These are phyloP conservation scores for Liriodendron chinense DNA, from an alignment of 164 flowering plant genomes.

Conservation along the genomic window DNA sequence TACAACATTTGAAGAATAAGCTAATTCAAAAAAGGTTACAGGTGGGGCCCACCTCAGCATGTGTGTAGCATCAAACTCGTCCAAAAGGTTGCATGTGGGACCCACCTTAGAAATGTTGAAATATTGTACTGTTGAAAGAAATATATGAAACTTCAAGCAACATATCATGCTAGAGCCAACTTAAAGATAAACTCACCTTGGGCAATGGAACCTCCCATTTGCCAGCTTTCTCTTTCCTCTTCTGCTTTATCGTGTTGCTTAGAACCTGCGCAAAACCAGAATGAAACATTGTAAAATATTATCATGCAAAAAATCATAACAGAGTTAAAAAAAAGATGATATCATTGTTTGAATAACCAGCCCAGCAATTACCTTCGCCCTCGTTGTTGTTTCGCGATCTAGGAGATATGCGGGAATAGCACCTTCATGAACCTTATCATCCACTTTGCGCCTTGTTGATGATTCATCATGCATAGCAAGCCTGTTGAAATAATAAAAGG, in stretches of 20 bases:
- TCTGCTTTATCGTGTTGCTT: slow-evolving; percentile 95
- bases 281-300: neutral
- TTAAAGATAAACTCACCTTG: slow-evolving; percentile 46
- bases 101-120: too few species aligned
- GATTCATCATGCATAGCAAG: slow-evolving; percentile 92
- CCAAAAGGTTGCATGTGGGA: too few species aligned
- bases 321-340: too few species aligned
- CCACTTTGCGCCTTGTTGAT: slow-evolving; percentile 76
- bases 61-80: too few species aligned
- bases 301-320: neutral
- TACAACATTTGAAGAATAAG: too few species aligned
- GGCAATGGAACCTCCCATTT: slow-evolving; percentile 99
- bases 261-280: slow-evolving; percentile 47
- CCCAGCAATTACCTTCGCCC: slow-evolving; percentile 62
- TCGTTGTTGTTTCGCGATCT: slow-evolving; percentile 90
- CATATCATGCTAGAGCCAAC: neutral
- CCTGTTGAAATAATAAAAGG: slow-evolving; percentile 35
- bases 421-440: slow-evolving; percentile 85
- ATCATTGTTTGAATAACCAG: neutral
- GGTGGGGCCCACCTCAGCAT: too few species aligned
- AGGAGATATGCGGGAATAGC: slow-evolving; percentile 91
- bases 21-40: too few species aligned
- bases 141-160: neutral
- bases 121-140: too few species aligned
- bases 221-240: slow-evolving; percentile 98